Evolutionary conservation across 495 filamentous ascomycete species (phyloP), one percentile per base, ranked within the genome.

Genomic region (Neurospora sp.): DNA sequence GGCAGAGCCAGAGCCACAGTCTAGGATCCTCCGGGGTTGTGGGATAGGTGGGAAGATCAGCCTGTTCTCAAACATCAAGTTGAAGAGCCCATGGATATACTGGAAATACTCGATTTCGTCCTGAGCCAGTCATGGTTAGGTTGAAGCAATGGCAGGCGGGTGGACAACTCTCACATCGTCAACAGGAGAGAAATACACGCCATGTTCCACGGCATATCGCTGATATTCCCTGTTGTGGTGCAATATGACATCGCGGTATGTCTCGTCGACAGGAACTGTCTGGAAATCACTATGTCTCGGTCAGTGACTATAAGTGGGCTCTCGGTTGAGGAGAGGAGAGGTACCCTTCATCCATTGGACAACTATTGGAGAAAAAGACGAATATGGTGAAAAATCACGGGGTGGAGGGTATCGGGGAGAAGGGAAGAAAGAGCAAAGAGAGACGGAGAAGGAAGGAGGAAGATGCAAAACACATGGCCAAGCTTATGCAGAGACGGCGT

Each of bases 41-140:
- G 79, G 81, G 71, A 96, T 85, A 10, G 92, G 92, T 45, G 93
- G 91, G 78, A 97, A 96, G 75, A 97, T 90, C 31, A 94, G 86
- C 77, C 91, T 86, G 72, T 87, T 85, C 43, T 94, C 91, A 79
- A 96, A 96, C 72, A 94, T 83, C 75, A 85, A 85, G 73, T 88
- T 88, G 74, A 97, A 87, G 17, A 97, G 84, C 38, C 82, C 82
- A 78, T 97, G 89, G 79, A 94, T 89, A 36, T 86, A 83, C 48
- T 91, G 86, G 40, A 96, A 86, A 69, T 93, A 88, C 66, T 95
- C 89, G 73, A 90, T 88, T 83, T 98, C 95, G 76, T 91, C 90
- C 95, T 98, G 75, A 76, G 71, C 74, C 74, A 54, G 40, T 43
- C 36, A 59, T 73, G 71, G 74, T 43, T 48, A 73, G 70, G 48